phyloP scores from a whole-genome alignment of 148 eudicot species.

The Bassia scoparia region DNA sequence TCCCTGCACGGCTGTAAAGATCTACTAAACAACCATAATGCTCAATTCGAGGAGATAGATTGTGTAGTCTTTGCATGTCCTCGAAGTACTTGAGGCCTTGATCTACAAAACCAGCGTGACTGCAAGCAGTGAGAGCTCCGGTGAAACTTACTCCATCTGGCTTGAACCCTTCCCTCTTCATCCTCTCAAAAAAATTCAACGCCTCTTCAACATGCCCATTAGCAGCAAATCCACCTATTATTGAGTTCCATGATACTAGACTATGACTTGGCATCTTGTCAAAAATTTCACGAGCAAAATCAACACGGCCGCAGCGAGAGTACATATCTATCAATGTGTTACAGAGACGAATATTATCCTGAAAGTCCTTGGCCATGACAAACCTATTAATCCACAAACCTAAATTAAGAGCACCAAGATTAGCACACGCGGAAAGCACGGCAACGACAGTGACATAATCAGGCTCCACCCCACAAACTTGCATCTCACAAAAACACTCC shows the following conservation, averaged over 20 bases:
- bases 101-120: constrained; percentile 57
- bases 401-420: constrained; percentile 46
- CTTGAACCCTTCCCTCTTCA: constrained; percentile 39
- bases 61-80: constrained; percentile 40
- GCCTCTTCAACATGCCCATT: constrained; percentile 50
- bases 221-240: constrained; percentile 54
- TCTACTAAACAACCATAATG: constrained; percentile 71
- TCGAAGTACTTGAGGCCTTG: constrained; percentile 42
- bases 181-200: constrained; percentile 33
- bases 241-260: constrained; percentile 63
- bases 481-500: constrained; percentile 52
- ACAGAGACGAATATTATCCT: constrained; percentile 36
- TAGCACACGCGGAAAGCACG: constrained; percentile 52
- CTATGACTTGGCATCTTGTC: constrained; percentile 39
- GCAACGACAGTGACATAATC: constrained; percentile 53
- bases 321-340: constrained; percentile 68
- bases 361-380: constrained; percentile 27
- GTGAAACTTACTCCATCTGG: constrained; percentile 67
- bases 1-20: constrained; percentile 56
- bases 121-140: constrained; percentile 60
- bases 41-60: constrained; percentile 47
- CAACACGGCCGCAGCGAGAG: constrained; percentile 60
- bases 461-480: constrained; percentile 39
- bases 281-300: constrained; percentile 47
- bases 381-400: constrained; percentile 53